Evolutionary conservation across 345 rosid species (phyloP), one percentile per base, ranked within the genome.

Genomic region (Hevea brasiliensis): DNA sequence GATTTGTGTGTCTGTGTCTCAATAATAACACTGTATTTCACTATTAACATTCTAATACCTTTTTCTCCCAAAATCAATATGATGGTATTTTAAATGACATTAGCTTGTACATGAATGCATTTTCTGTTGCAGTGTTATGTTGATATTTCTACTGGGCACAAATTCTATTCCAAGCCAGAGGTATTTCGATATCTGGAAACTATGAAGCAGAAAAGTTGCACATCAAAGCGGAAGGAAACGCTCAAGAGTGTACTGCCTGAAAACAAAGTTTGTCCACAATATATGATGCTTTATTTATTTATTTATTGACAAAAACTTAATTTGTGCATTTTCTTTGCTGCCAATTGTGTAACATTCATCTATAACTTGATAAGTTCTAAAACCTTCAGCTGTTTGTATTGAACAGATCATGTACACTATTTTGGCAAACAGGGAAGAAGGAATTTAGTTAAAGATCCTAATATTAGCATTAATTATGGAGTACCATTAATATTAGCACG

Each of bases 101-200:
- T 64, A 3, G 8, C 15, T 65, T 24, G 56, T 47, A 56, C 55
- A 21, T 59, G 65, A 50, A 48, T 47, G n/a, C 67, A 56, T 61
- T 70, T 40, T 74, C 37, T 66, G 55, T 66, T 74, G 66, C 83
- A 83, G 89, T 24, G 61, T 48, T 86, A 64, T 63, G 58, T 73
- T 73, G 84, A 86, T 12, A 76, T 70, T 6, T 67, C 72, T 3
- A 77, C 72, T 56, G 83, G 85, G 63, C 18, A 21, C 64, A 86
- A 55, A 74, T 86, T 76, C 76, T 55, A 64, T 71, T 81, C 89
- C 74, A 80, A 71, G 81, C 85, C 85, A 50, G 59, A 73, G 71
- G 85, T 83, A 68, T 23, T 83, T 23, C 75, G 64, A 23, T 78
- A 79, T 79, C 82, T 85, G 47, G 47, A 77, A 54, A 32, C 59